Conservation (phyloP, 495 filamentous ascomycete species). For the Neurospora sp. region DNA sequence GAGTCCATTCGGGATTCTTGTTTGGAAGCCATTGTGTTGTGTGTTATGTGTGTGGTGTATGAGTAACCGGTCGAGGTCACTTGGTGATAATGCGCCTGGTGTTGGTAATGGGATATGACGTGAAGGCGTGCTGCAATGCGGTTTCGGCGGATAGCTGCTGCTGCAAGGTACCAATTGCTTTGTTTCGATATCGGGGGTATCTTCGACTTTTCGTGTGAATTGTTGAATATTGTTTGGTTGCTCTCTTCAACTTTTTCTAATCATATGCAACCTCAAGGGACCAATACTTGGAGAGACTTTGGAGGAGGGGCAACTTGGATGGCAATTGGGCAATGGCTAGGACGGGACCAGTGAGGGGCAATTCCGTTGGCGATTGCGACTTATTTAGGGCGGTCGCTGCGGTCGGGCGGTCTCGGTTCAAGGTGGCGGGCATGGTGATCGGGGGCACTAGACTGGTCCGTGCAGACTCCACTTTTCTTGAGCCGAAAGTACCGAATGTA, state of each 20-base stretch:
- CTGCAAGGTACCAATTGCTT: background rate
- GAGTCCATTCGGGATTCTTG: constrained; percentile 23
- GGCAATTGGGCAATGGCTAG: background rate
- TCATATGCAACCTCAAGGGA: background rate
- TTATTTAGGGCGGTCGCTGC: background rate
- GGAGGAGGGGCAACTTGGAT: background rate
- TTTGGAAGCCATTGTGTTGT: constrained; percentile 28
- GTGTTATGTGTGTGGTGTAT: background rate
- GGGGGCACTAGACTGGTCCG: no score
- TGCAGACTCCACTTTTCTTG: no score
- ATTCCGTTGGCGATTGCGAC: background rate
- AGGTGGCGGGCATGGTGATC: no score
- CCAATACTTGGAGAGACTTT: background rate
- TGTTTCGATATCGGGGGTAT: background rate
- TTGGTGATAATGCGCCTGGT: background rate
- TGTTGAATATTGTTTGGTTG: background rate
- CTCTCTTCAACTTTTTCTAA: background rate
- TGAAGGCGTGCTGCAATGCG: background rate
- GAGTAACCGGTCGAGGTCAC: background rate
- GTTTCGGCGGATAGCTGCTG: background rate
- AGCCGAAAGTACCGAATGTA: no score
- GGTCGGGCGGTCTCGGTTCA: background rate
- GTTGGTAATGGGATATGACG: background rate
- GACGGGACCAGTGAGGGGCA: background rate
- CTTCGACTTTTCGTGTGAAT: background rate